Conservation (phyloP, 495 filamentous ascomycete species). For the Staphylotrichum longicolle region DNA sequence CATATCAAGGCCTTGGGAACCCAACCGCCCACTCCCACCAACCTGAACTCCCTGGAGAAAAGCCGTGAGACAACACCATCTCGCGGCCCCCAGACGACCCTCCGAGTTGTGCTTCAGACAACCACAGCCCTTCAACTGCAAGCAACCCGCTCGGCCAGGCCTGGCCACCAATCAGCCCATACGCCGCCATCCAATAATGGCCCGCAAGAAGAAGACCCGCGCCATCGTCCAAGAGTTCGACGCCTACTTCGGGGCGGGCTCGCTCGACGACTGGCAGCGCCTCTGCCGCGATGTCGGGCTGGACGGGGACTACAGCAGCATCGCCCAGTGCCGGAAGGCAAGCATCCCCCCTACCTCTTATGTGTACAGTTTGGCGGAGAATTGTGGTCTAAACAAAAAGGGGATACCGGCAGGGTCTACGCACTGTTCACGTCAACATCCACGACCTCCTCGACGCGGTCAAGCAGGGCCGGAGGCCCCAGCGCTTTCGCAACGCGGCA, state of each 20-base stretch:
- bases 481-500: conserved; percentile 21
- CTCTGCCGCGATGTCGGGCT: conserved; percentile 40
- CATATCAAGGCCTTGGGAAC: too few species aligned
- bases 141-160: not conserved
- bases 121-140: not conserved
- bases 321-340: conserved; percentile 41
- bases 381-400: not conserved
- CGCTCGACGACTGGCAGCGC: conserved; percentile 37
- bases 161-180: not conserved
- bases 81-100: too few species aligned
- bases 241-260: conserved; percentile 34
- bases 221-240: conserved; percentile 26
- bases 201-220: conserved; percentile 3
- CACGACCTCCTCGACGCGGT: conserved; percentile 37
- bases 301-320: conserved; percentile 28
- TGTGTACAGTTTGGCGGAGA: too few species aligned
- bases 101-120: too few species aligned
- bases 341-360: not conserved
- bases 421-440: conserved; percentile 40
- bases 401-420: conserved; percentile 25
- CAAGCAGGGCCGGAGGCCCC: conserved; percentile 12
- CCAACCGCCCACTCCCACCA: too few species aligned
- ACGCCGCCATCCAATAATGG: conserved; percentile 8
- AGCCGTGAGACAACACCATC: too few species aligned
- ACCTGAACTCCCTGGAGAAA: too few species aligned